Evolutionary conservation across 805 yeast genomes (phyloP).

Genomic region (Nematodospora valgi): DNA sequence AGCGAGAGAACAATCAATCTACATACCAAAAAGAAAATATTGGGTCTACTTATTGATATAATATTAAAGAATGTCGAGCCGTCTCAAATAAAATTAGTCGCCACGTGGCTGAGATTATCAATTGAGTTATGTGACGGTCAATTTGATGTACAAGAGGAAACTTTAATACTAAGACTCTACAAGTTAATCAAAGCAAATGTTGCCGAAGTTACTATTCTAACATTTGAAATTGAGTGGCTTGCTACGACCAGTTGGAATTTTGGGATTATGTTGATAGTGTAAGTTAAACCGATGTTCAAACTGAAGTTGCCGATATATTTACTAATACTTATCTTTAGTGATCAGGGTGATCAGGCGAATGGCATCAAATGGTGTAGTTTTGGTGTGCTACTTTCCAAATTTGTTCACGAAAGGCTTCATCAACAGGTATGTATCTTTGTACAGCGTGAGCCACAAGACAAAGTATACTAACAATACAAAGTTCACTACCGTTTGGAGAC

Average conservation of each 20-base stretch:
- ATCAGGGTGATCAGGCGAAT: neutral
- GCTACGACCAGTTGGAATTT: constrained; percentile 6
- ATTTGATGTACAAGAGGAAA: neutral
- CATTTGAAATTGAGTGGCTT: constrained; percentile 8
- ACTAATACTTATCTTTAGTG: constrained; percentile 3
- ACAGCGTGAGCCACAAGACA: too few relatives aligned
- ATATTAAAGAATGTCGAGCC: neutral
- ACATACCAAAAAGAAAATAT: neutral
- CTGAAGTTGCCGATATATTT: neutral
- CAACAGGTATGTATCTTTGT: constrained; percentile 4
- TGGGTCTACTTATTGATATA: neutral
- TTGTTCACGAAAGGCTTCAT: constrained; percentile 6
- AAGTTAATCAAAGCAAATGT: neutral
- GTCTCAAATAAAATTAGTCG: neutral
- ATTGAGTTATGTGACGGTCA: neutral
- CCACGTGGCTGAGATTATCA: neutral
- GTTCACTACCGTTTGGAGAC: too few relatives aligned
- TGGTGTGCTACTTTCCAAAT: constrained; percentile 4
- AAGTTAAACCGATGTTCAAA: neutral
- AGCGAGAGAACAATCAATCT: neutral
- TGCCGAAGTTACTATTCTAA: constrained; percentile 1
- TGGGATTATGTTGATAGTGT: constrained; percentile 3
- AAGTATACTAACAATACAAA: too few relatives aligned
- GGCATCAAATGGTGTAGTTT: constrained; percentile 2
- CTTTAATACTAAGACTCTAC: neutral